Base-by-base conservation (phyloP, 1,139 yeast genomes). In the Sugiyamaella paludigena region DNA sequence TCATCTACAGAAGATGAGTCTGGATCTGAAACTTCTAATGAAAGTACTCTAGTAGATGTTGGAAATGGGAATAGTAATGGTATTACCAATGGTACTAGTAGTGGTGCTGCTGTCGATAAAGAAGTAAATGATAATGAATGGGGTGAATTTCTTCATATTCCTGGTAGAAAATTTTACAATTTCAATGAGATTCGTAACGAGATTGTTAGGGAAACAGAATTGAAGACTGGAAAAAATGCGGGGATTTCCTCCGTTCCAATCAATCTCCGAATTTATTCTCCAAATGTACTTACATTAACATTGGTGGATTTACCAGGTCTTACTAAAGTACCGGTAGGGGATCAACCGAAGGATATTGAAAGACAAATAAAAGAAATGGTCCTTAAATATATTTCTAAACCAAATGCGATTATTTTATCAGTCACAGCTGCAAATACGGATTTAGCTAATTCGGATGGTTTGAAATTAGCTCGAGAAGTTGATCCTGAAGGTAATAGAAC, bases 301-400 rank as follows among this genome's bases (percentile, higher is more conserved):
- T 79, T 92, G 64, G 98, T 92, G 38, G 99, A 92, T 75, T 78
- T 92, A 61, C 99, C 99, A 11, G 99, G 99, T 54, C 78, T 94
- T 64, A 92, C 99, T 29, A 92, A 92, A 70, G 98, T 94, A 36
- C 98, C 99, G n/a, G 98, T 92, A 44, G 99, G 99, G 42, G 98
- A 92, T 69, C 99, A 92, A 71, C 99, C 99, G 48, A 87, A 86
- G 66, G 98, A 92, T 69, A 92, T 92, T 58, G 99, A 92, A 74
- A 83, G 80, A 57, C 96, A 87, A 70, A 94, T 92, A 61, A 83
- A 87, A 65, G 96, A 91, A 56, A 92, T 92, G 98, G 77, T 92
- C 52, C 77, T 92, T 78, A 88, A 88, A 69, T 92, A 86, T 67
- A 92, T 92, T 61, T 83, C 96, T 33, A 91, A 89, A 68, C 98